Evolutionary conservation across 768 basidiomycete genomes (phyloP), one percentile per base, ranked within the genome.

Genomic region (Asterophora parasitica): DNA sequence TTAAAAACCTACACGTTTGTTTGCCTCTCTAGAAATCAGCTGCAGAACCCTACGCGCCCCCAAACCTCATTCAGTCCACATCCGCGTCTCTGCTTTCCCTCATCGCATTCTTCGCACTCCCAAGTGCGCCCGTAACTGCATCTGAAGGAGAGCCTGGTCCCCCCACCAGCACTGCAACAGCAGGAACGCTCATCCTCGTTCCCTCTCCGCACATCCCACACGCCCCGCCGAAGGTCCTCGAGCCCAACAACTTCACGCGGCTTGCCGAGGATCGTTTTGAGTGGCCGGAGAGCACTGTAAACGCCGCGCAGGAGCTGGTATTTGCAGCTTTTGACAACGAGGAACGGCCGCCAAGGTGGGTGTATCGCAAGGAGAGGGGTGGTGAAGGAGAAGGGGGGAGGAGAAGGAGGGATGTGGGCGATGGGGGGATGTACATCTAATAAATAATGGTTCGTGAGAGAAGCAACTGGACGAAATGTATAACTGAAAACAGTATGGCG

Each of bases 21-120:
- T 23, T 6, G 6, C 3, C 57, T 42, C 13, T 15, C 33, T 27
- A 78, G 75, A 60, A 62, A 48, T 51, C 59, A 3, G 55, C 62
- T 15, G 63, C 69, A 0, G 54, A 71, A 42, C 60, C 59, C 1
- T 81, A 81, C 44, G 57, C 69, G 2, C 75, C 81, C 3, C 82
- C 82, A 12, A 83, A 83, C 52, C 66, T 84, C 28, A 58, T 82
- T 37, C 76, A 74, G 51, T 72, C 74, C 4, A 73, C 77, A 1
- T 73, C 79, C 0, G 79, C 82, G 4, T 70, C 81, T 1, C 68
- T 83, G 49, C 58, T 83, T 46, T 65, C 74, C 35, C 58, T 70
- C 7, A 57, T 52, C 45, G 49, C 61, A 35, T 39, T 44, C 36
- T 28, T 46, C 12, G 23, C 23, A n/a, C n/a, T n/a, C 23, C 3